Evolutionary conservation across 73 alveolate genomes (phyloP).

Genomic region (Blepharisma stoltei): DNA sequence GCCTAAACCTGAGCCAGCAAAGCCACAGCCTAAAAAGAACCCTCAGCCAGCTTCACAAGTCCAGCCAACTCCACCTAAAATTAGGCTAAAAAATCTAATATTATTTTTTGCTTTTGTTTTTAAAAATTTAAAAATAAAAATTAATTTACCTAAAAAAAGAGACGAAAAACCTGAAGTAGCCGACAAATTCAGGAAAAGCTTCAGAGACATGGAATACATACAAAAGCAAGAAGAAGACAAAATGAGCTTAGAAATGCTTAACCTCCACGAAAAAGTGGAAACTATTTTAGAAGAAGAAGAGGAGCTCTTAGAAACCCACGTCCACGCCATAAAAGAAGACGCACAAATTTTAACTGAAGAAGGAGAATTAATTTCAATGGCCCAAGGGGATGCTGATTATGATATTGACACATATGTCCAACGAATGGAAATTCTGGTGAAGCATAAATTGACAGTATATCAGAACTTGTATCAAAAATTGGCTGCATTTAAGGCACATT

Average conservation of each 20-base stretch:
- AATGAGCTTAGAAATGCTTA: slow-evolving; percentile 64
- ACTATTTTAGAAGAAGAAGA: slow-evolving; percentile 88
- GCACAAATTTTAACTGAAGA: slow-evolving; percentile 92
- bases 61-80: too few species aligned
- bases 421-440: slow-evolving; percentile 71
- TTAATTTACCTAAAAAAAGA: slow-evolving; percentile 4
- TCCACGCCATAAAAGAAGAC: slow-evolving; percentile 90
- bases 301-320: slow-evolving; percentile 77
- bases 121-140: too few species aligned
- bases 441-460: slow-evolving; percentile 81
- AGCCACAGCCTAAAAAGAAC: slow-evolving; percentile 45
- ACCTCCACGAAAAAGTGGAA: slow-evolving; percentile 87
- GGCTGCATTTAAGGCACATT: slow-evolving; percentile 67
- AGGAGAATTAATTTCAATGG: slow-evolving; percentile 83
- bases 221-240: slow-evolving; percentile 22
- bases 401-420: slow-evolving; percentile 88
- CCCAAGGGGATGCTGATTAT: slow-evolving; percentile 76
- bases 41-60: slow-evolving; percentile 28
- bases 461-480: slow-evolving; percentile 70
- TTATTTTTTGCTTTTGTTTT: too few species aligned
- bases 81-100: too few species aligned
- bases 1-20: slow-evolving; percentile 39
- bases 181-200: slow-evolving; percentile 15
- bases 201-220: slow-evolving; percentile 19
- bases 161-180: neutral